These are phyloP conservation scores for Tetracentron sinense DNA, from an alignment of 164 flowering plant species.

Conservation along the genomic window DNA sequence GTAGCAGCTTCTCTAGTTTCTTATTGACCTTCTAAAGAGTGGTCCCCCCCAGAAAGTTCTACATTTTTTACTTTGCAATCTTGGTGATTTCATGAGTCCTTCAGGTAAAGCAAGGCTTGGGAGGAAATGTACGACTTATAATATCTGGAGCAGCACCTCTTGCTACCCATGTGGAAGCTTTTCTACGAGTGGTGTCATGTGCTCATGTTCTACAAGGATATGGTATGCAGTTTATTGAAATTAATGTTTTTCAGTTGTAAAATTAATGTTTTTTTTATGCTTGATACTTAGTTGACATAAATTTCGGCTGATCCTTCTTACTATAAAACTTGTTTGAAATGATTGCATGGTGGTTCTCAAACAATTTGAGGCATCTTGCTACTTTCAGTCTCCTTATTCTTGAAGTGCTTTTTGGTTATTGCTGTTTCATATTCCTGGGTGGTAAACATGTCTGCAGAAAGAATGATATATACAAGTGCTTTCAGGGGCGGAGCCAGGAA, in stretches of 20 bases:
- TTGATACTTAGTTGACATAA: too few relatives aligned
- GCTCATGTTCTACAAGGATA: conserved; percentile 98
- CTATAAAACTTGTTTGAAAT: too few relatives aligned
- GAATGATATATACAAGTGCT: too few relatives aligned
- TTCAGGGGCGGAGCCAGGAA: too few relatives aligned
- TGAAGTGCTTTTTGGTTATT: background rate
- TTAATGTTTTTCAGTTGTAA: background rate
- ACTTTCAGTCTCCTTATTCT: background rate
- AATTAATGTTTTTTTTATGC: too few relatives aligned
- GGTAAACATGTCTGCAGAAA: too few relatives aligned
- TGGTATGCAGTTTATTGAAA: conserved; percentile 41
- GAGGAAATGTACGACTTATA: conserved; percentile 82
- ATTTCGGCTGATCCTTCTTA: background rate
- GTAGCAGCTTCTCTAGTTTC: background rate
- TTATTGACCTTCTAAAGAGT: background rate
- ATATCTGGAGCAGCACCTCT: conserved; percentile 98
- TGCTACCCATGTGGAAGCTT: conserved; percentile 73
- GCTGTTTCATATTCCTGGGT: background rate
- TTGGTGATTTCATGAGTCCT: conserved; percentile 6
- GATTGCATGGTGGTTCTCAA: background rate
- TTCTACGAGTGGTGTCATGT: conserved; percentile 84
- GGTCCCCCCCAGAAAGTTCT: background rate
- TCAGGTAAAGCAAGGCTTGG: conserved; percentile 89
- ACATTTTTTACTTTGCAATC: background rate
- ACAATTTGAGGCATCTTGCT: background rate